A percentile compares a stretch with the other conserved stretches of the same genome.
These are phyloP conservation scores for Chrysanthemum makinoi DNA, from an alignment of 129 eudicot genomes.

Conservation along the genomic window DNA sequence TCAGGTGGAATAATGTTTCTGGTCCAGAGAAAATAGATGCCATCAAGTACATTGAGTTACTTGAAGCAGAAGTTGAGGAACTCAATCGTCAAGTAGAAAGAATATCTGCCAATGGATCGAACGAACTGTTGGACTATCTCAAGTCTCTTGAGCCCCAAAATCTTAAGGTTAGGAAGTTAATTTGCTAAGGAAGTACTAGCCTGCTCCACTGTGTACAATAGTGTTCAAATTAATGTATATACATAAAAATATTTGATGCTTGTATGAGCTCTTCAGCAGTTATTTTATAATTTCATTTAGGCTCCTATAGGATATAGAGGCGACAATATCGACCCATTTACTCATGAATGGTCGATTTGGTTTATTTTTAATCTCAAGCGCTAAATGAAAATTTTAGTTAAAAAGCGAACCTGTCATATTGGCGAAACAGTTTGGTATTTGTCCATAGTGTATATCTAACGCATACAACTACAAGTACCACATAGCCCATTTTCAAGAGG, in stretches of 20 bases:
- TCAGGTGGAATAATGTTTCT: slow-evolving; percentile 96
- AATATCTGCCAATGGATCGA: slow-evolving; percentile 73
- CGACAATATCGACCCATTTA: too few relatives aligned
- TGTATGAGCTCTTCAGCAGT: not conserved
- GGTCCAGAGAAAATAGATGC: slow-evolving; percentile 95
- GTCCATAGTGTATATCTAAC: too few relatives aligned
- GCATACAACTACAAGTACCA: too few relatives aligned
- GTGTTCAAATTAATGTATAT: not conserved
- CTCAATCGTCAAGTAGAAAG: slow-evolving; percentile 84
- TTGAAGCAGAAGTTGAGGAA: slow-evolving; percentile 97
- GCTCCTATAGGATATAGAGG: too few relatives aligned
- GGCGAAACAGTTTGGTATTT: too few relatives aligned
- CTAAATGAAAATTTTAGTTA: too few relatives aligned
- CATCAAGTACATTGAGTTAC: slow-evolving; percentile 84
- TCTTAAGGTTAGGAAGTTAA: slow-evolving; percentile 62
- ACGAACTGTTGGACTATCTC: slow-evolving; percentile 86
- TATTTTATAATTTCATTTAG: not conserved
- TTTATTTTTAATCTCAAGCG: too few relatives aligned
- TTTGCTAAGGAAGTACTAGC: not conserved
- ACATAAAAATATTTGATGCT: not conserved
- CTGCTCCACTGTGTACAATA: not conserved
- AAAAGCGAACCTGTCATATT: too few relatives aligned
- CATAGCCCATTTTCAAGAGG: too few relatives aligned
- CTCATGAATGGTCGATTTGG: too few relatives aligned
- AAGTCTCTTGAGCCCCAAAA: slow-evolving; percentile 98